Conservation (phyloP, 179 eudicot species). For the Silene coronaria region DNA sequence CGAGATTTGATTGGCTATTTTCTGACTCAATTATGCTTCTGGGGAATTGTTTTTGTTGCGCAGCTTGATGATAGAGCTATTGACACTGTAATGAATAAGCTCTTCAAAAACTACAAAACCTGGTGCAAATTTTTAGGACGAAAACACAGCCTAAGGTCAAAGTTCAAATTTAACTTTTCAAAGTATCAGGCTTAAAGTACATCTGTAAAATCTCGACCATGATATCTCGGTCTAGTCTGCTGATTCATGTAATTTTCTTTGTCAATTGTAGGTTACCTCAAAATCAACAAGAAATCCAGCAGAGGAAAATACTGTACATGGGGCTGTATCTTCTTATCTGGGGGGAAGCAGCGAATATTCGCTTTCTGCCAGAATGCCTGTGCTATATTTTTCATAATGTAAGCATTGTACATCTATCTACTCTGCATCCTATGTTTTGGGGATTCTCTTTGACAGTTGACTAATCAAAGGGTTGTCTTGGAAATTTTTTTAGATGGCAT, state of each 20-base stretch:
- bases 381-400: slow-evolving; percentile 98
- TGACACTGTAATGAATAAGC: slow-evolving; percentile 76
- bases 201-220: not conserved
- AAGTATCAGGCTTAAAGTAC: not conserved
- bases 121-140: slow-evolving; percentile 99
- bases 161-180: not conserved
- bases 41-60: slow-evolving; percentile 9
- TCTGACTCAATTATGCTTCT: not conserved
- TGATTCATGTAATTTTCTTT: slow-evolving; percentile 6
- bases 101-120: slow-evolving; percentile 91
- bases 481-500: slow-evolving; percentile 74
- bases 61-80: slow-evolving; percentile 97
- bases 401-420: slow-evolving; percentile 28
- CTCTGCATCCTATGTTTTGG: not conserved
- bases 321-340: slow-evolving; percentile 94
- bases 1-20: not conserved
- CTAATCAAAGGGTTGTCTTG: slow-evolving; percentile 10
- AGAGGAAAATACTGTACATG: slow-evolving; percentile 83
- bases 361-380: slow-evolving; percentile 95
- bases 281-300: slow-evolving; percentile 71
- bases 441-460: slow-evolving; percentile 10
- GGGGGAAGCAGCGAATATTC: slow-evolving; percentile 98
- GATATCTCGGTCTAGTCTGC: not conserved
- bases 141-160: slow-evolving; percentile 83
- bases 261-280: slow-evolving; percentile 65